Conservation (phyloP, 768 basidiomycete species). For the Mycena latifolia region DNA sequence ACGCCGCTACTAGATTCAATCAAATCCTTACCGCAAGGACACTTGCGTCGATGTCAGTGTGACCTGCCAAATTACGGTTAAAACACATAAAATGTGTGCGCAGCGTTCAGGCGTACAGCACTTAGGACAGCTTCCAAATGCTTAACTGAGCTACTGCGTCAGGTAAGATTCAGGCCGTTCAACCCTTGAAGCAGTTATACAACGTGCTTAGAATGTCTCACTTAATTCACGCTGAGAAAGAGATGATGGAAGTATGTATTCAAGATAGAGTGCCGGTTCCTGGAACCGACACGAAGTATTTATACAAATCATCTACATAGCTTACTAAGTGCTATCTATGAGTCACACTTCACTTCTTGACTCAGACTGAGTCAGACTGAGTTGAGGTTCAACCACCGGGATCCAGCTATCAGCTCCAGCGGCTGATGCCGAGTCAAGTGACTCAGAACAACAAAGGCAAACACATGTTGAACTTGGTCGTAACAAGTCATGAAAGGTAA, state of each 20-base stretch:
- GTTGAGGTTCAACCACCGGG: too few species aligned
- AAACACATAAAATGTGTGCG: slow-evolving; percentile 2
- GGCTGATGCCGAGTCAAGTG: too few species aligned
- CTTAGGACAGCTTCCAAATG: slow-evolving; percentile 17
- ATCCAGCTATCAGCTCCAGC: too few species aligned
- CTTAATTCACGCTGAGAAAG: slow-evolving; percentile 13
- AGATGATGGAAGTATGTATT: neutral
- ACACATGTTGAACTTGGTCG: too few species aligned
- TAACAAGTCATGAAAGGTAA: too few species aligned
- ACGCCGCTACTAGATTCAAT: neutral
- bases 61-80: slow-evolving; percentile 8
- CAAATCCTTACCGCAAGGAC: neutral
- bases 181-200: neutral
- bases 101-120: slow-evolving; percentile 8
- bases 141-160: slow-evolving; percentile 1
- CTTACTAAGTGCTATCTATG: too few species aligned
- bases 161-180: neutral
- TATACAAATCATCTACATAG: too few species aligned
- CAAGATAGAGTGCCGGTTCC: too few species aligned
- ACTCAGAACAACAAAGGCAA: too few species aligned
- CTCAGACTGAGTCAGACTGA: too few species aligned
- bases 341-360: too few species aligned
- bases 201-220: neutral
- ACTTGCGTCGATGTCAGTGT: neutral
- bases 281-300: too few species aligned